These are phyloP conservation scores for Arthrobotrys entomopaga DNA, from an alignment of 2,329 filamentous ascomycete species.

Conservation along the genomic window DNA sequence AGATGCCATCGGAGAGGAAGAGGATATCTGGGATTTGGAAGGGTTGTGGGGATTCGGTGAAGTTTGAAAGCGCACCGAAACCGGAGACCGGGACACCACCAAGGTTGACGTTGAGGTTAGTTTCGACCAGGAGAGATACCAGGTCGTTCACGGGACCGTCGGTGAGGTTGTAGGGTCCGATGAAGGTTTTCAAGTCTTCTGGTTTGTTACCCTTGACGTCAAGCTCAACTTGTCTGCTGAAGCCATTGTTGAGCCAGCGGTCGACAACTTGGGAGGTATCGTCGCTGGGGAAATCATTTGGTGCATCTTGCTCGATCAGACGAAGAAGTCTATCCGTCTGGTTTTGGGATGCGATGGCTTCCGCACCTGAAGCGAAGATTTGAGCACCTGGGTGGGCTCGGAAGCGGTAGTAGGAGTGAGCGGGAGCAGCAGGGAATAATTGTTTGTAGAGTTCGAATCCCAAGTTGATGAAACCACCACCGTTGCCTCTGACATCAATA, in stretches of 20 bases:
- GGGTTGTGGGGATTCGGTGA: conserved; percentile 56
- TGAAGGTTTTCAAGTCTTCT: conserved; percentile 62
- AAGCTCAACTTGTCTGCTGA: conserved; percentile 60
- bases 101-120: conserved; percentile 11
- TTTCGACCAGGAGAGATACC: conserved; percentile 60
- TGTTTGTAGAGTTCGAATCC: conserved; percentile 68
- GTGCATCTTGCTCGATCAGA: not conserved
- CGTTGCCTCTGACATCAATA: conserved; percentile 72
- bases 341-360: conserved; percentile 26
- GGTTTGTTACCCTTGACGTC: conserved; percentile 59
- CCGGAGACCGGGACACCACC: conserved; percentile 33
- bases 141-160: conserved; percentile 59
- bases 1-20: conserved; percentile 67
- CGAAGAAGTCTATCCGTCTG: not conserved
- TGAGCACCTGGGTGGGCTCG: conserved; percentile 61
- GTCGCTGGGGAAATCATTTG: not conserved
- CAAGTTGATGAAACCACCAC: conserved; percentile 67
- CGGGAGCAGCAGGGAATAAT: conserved; percentile 66
- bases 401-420: conserved; percentile 65
- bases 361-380: conserved; percentile 26
- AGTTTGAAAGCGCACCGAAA: conserved; percentile 52
- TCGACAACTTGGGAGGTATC: not conserved
- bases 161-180: conserved; percentile 61
- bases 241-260: conserved; percentile 23
- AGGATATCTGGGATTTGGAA: conserved; percentile 64